Percentiles rank a stretch among this genome's conserved stretches.
Evolutionary conservation across 2,329 filamentous ascomycete species (phyloP).

Genomic region (Aureobasidium sp.): DNA sequence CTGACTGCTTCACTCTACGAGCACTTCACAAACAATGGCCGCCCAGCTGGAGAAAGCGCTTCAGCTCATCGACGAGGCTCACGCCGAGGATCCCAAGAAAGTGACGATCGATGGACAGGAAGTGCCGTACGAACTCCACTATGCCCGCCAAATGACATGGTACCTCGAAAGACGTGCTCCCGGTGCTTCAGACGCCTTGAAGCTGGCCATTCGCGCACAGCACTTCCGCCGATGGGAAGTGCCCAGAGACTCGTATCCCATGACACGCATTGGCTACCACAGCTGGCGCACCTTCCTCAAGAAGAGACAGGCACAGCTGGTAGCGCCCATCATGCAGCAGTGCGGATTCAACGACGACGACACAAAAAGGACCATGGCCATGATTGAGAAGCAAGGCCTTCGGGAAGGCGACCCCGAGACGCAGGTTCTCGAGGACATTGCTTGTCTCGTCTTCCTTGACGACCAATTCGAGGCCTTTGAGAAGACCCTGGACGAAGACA

Average conservation of each 20-base stretch:
- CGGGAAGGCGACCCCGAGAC: constrained; percentile 56
- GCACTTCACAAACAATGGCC: constrained; percentile 7
- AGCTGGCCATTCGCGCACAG: constrained; percentile 73
- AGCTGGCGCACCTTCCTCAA: constrained; percentile 70
- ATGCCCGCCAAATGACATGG: constrained; percentile 69
- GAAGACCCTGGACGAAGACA: constrained; percentile 65
- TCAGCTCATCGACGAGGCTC: constrained; percentile 64
- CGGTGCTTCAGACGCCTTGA: constrained; percentile 57
- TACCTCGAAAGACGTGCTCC: constrained; percentile 60
- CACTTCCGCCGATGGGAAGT: constrained; percentile 84
- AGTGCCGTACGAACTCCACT: constrained; percentile 73
- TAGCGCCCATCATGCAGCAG: constrained; percentile 46
- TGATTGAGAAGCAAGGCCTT: constrained; percentile 74
- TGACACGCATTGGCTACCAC: constrained; percentile 69
- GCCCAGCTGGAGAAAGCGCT: constrained; percentile 44
- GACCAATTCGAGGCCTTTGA: constrained; percentile 81
- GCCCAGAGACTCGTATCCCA: constrained; percentile 64
- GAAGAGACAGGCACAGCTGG: constrained; percentile 63
- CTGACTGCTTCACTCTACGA: background rate
- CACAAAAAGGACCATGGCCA: constrained; percentile 55
- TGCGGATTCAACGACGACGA: constrained; percentile 48
- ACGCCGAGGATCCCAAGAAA: constrained; percentile 59
- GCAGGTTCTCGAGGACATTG: constrained; percentile 75
- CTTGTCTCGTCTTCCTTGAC: constrained; percentile 80
- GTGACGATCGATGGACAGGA: constrained; percentile 38